phyloP scores from a whole-genome alignment of 2,329 filamentous ascomycete species.

The Nakataea oryzae region DNA sequence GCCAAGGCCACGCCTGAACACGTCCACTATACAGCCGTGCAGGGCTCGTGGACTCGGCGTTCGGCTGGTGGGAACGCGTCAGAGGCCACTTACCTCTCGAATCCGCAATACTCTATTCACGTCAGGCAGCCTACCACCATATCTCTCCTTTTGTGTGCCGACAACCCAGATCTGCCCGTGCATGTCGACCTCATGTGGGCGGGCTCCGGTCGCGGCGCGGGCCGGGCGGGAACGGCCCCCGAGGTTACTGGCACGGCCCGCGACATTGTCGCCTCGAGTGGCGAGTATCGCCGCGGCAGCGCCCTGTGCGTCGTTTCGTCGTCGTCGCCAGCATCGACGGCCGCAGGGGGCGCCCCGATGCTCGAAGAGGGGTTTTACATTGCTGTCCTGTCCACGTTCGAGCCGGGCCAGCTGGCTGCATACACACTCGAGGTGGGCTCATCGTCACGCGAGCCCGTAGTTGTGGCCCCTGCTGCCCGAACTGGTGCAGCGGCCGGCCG shows the following conservation, averaged over 20 bases:
- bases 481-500: constrained; percentile 63
- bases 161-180: constrained; percentile 57
- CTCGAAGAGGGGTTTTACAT: constrained; percentile 72
- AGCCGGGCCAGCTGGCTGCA: constrained; percentile 62
- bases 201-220: constrained; percentile 30
- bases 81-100: constrained; percentile 66
- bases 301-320: constrained; percentile 48
- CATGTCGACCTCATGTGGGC: constrained; percentile 81
- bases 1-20: constrained; percentile 51
- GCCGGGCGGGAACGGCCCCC: constrained; percentile 41
- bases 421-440: constrained; percentile 62
- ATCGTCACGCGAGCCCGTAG: constrained; percentile 45
- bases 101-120: constrained; percentile 72
- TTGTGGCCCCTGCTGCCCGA: constrained; percentile 46
- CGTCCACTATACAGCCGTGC: constrained; percentile 43
- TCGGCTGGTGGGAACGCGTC: constrained; percentile 80
- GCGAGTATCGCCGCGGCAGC: constrained; percentile 78
- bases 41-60: constrained; percentile 63
- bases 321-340: constrained; percentile 15
- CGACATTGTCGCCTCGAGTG: constrained; percentile 73
- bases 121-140: constrained; percentile 49
- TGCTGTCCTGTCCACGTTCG: constrained; percentile 83
- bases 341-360: constrained; percentile 13
- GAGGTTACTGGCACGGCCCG: constrained; percentile 30
- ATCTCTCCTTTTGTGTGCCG: constrained; percentile 63